A percentile compares a stretch with the other conserved stretches of the same genome.
These are phyloP conservation scores for Puccinia hordei DNA, from an alignment of 1,284 basidiomycete genomes.

Conservation along the genomic window DNA sequence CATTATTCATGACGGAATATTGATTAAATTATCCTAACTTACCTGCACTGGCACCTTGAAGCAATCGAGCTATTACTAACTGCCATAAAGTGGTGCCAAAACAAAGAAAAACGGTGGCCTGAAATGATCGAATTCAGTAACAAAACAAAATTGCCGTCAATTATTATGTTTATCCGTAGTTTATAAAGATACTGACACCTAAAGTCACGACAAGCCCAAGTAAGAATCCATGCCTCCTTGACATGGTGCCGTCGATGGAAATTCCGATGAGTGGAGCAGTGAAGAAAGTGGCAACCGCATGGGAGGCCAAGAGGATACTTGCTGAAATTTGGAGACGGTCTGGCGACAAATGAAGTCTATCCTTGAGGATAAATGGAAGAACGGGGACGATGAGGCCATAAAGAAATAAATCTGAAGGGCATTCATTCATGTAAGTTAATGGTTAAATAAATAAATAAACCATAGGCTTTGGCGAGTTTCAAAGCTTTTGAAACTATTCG, in stretches of 20 bases:
- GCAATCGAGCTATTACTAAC: slow-evolving; percentile 32
- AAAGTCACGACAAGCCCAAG: slow-evolving; percentile 25
- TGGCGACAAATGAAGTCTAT: slow-evolving; percentile 25
- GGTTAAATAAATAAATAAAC: background rate
- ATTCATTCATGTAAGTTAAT: background rate
- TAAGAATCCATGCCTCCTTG: slow-evolving; percentile 28
- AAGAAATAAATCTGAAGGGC: slow-evolving; percentile 32
- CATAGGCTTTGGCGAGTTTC: background rate
- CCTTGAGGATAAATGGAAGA: slow-evolving; percentile 35
- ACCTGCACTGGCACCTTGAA: slow-evolving; percentile 49
- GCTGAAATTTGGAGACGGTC: slow-evolving; percentile 17
- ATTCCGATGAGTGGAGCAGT: slow-evolving; percentile 24
- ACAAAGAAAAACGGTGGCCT: slow-evolving; percentile 44
- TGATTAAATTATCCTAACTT: background rate
- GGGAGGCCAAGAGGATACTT: slow-evolving; percentile 28
- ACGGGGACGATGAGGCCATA: slow-evolving; percentile 48
- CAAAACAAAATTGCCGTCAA: background rate
- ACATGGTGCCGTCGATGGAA: slow-evolving; percentile 13
- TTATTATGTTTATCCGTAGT: background rate
- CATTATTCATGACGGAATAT: background rate
- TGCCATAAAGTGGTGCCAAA: slow-evolving; percentile 27
- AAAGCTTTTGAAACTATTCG: background rate
- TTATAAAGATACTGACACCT: slow-evolving; percentile 13
- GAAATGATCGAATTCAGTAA: background rate
- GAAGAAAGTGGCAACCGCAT: slow-evolving; percentile 40